Conservation (phyloP, 805 yeast species). For the Candida jianshihensis region DNA sequence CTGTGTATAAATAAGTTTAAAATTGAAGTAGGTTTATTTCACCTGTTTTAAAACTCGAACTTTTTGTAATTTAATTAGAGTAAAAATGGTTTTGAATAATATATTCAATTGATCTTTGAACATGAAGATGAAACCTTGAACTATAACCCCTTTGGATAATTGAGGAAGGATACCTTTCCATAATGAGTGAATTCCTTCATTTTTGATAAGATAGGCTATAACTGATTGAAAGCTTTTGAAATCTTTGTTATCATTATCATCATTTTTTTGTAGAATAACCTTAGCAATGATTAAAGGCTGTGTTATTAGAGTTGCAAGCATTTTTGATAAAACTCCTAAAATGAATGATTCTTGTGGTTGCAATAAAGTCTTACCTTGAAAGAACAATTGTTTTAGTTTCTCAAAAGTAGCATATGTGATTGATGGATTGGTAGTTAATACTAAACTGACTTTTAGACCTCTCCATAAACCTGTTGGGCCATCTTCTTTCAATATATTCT, state of each 20-base stretch:
- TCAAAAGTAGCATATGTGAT: conserved; percentile 81
- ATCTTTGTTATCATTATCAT: conserved; percentile 31
- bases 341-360: conserved; percentile 59
- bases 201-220: conserved; percentile 46
- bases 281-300: conserved; percentile 84
- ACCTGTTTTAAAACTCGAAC: conserved; percentile 14
- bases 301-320: conserved; percentile 71
- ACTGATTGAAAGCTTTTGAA: conserved; percentile 60
- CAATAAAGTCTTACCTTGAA: conserved; percentile 29
- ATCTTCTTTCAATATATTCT: conserved; percentile 51
- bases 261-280: conserved; percentile 62
- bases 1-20: not conserved
- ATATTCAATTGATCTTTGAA: conserved; percentile 36
- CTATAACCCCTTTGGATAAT: conserved; percentile 71
- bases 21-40: not conserved
- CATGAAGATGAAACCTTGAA: conserved; percentile 79
- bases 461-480: conserved; percentile 74
- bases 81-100: conserved; percentile 16
- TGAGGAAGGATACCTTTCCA: conserved; percentile 84
- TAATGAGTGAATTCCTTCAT: conserved; percentile 59
- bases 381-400: conserved; percentile 48
- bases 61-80: conserved; percentile 10
- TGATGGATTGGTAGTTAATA: conserved; percentile 76
- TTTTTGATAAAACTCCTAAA: conserved; percentile 74
- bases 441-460: conserved; percentile 74